Conservation (phyloP, 805 yeast genomes). For the Cyberlindnera samutprakarnensis region DNA sequence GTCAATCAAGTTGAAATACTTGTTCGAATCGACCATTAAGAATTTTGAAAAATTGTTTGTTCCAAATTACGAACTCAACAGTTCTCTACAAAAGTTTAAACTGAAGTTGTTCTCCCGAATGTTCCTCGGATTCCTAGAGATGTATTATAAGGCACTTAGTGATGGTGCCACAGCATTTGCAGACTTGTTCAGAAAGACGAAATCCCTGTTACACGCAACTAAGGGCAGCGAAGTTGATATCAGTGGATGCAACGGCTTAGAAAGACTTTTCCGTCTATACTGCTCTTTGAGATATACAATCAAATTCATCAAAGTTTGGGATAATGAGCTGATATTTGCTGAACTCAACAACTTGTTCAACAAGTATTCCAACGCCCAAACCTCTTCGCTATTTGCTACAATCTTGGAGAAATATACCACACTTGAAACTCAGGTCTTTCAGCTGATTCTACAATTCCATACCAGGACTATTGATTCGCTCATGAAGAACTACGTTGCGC, state of each 20-base stretch:
- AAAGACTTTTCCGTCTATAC: constrained; percentile 21
- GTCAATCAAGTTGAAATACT: constrained; percentile 33
- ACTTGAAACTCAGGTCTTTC: constrained; percentile 23
- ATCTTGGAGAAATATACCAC: constrained; percentile 22
- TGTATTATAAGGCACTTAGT: constrained; percentile 26
- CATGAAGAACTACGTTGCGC: constrained; percentile 24
- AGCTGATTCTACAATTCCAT: constrained; percentile 24
- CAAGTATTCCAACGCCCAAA: constrained; percentile 9
- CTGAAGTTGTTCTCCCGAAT: constrained; percentile 38
- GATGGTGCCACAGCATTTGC: constrained; percentile 24
- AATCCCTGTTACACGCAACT: constrained; percentile 6
- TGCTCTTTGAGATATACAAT: constrained; percentile 18
- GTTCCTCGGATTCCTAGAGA: constrained; percentile 33
- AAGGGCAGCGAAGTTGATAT: constrained; percentile 14
- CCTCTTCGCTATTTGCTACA: constrained; percentile 24
- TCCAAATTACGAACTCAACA: constrained; percentile 24
- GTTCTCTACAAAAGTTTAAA: constrained; percentile 36
- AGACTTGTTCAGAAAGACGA: constrained; percentile 14
- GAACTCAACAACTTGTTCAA: constrained; percentile 19
- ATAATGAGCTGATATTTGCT: constrained; percentile 21
- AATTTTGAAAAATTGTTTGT: constrained; percentile 26
- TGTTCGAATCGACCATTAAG: constrained; percentile 37
- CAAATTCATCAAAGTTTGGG: constrained; percentile 17
- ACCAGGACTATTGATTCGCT: constrained; percentile 23
- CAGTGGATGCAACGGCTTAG: constrained; percentile 20